Evolutionary conservation across 345 rosid genomes (phyloP).

Genomic region (Citrus maxima): DNA sequence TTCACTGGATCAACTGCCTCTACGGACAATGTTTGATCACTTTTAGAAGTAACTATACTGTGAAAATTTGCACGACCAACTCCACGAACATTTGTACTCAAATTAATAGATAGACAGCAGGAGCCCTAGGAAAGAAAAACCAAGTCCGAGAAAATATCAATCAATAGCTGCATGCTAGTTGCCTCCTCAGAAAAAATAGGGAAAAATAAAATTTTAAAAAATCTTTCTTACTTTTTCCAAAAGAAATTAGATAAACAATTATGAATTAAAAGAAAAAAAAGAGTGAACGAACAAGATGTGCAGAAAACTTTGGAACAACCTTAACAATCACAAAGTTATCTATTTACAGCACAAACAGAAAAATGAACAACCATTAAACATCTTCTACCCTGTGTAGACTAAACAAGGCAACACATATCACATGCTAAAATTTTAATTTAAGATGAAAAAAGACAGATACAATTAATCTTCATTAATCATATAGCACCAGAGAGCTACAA

Average conservation of each 20-base stretch:
- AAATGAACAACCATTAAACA: neutral
- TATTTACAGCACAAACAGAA: neutral
- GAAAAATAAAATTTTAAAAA: neutral
- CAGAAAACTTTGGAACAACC: neutral
- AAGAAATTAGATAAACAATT: neutral
- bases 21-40: slow-evolving; percentile 20
- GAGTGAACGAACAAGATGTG: neutral
- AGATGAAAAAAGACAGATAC: neutral
- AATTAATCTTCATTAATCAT: neutral
- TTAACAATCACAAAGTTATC: neutral
- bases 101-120: slow-evolving; percentile 33
- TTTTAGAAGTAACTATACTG: slow-evolving; percentile 23
- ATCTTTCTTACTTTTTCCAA: neutral
- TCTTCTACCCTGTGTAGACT: neutral
- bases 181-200: neutral
- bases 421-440: neutral
- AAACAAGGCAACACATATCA: neutral
- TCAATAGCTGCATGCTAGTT: neutral
- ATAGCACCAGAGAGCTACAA: neutral
- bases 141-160: neutral
- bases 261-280: neutral
- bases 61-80: slow-evolving; percentile 27
- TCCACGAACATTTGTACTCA: slow-evolving; percentile 26
- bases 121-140: slow-evolving; percentile 39
- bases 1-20: slow-evolving; percentile 29